Evolutionary conservation across 768 basidiomycete species (phyloP).

Genomic region (Fistulinella prunicolor): DNA sequence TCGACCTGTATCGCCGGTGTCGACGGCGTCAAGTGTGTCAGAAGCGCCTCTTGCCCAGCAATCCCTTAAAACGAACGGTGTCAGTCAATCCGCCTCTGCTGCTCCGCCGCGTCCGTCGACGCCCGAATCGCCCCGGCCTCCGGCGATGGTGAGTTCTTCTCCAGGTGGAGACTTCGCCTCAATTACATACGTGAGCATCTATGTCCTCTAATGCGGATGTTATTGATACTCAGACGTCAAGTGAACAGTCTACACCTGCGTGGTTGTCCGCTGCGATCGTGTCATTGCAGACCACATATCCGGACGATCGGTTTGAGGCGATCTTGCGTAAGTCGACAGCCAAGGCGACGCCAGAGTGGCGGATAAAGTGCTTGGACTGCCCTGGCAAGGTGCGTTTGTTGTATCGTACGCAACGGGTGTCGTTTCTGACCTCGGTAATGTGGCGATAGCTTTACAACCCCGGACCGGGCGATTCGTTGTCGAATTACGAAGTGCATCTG

Average conservation of each 20-base stretch:
- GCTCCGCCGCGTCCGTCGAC: conserved; percentile 25
- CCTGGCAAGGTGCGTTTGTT: conserved; percentile 72
- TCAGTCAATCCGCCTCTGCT: conserved; percentile 18
- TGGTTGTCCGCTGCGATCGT: conserved; percentile 75
- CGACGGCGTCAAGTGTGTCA: conserved; percentile 68
- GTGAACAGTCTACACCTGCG: conserved; percentile 47
- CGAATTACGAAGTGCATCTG: conserved; percentile 92
- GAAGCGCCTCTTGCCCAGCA: conserved; percentile 72
- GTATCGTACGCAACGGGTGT: neutral
- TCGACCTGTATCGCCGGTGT: conserved; percentile 66
- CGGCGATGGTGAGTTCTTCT: conserved; percentile 9
- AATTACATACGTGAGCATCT: conserved; percentile 26
- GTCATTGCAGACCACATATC: conserved; percentile 67
- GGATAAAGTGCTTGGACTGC: conserved; percentile 87
- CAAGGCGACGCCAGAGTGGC: conserved; percentile 73
- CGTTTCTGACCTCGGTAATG: neutral
- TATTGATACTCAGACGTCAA: conserved; percentile 34
- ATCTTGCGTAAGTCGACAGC: conserved; percentile 58
- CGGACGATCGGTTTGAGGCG: conserved; percentile 80
- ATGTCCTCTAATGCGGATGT: conserved; percentile 20
- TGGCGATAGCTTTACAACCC: conserved; percentile 75
- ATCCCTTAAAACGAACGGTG: conserved; percentile 56
- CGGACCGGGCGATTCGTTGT: conserved; percentile 81
- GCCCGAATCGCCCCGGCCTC: conserved; percentile 23
- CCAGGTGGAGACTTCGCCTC: conserved; percentile 16